phyloP scores from a whole-genome alignment of 257 asterid species.

The Echites panduratus region DNA sequence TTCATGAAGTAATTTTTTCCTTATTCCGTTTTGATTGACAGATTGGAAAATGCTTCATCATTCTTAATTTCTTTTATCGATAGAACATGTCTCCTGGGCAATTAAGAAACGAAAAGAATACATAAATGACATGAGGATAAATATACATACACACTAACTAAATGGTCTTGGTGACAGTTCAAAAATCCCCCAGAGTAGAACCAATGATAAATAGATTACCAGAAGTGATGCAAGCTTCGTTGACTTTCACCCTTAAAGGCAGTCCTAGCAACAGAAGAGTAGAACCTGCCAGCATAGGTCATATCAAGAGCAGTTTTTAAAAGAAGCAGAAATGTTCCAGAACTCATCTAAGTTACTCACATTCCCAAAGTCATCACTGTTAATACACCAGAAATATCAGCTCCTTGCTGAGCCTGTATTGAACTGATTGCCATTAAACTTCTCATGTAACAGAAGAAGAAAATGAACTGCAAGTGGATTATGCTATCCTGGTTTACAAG shows the following conservation, averaged over 20 bases:
- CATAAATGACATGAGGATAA: not conserved
- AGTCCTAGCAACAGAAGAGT: constrained; percentile 87
- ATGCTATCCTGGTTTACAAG: too few relatives aligned
- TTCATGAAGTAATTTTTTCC: not conserved
- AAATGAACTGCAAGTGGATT: not conserved
- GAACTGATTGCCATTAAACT: constrained; percentile 20
- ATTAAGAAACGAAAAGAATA: not conserved
- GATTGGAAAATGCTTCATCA: not conserved
- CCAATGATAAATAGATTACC: constrained; percentile 38
- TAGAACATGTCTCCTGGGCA: not conserved
- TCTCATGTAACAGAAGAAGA: not conserved
- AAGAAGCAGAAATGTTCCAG: constrained; percentile 19
- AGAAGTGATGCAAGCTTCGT: constrained; percentile 84
- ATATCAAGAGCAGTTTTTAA: constrained; percentile 31
- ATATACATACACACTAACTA: not conserved
- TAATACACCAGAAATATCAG: constrained; percentile 78
- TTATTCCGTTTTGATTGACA: not conserved
- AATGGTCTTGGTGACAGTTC: not conserved
- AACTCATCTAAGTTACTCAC: constrained; percentile 43
- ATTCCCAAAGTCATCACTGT: constrained; percentile 96
- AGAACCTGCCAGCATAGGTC: constrained; percentile 59
- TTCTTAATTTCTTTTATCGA: not conserved
- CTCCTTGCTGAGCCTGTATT: constrained; percentile 79
- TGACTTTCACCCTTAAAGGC: constrained; percentile 97
- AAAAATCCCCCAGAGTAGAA: not conserved